These are phyloP conservation scores for Cadophora gregata DNA, from an alignment of 2,329 filamentous ascomycete species.

Conservation along the genomic window DNA sequence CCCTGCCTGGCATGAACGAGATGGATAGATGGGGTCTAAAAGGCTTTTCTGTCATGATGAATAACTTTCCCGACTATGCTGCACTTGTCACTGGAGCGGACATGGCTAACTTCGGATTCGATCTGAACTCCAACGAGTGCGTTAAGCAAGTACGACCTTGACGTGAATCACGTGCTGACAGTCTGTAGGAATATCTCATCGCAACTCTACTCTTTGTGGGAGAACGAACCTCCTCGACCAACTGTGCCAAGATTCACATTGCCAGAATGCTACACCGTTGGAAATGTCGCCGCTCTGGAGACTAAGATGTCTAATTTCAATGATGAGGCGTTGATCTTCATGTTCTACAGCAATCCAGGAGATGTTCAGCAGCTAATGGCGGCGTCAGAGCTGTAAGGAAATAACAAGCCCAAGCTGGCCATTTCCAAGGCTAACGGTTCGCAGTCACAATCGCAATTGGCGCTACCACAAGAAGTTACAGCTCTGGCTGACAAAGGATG, in stretches of 20 bases:
- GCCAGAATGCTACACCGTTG: slow-evolving; percentile 71
- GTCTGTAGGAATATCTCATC: slow-evolving; percentile 53
- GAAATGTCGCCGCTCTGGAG: slow-evolving; percentile 68
- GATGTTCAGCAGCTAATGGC: slow-evolving; percentile 69
- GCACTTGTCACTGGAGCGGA: slow-evolving; percentile 66
- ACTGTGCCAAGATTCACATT: slow-evolving; percentile 62
- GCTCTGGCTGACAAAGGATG: slow-evolving; percentile 72
- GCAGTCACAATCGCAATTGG: slow-evolving; percentile 68
- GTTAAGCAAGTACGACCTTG: slow-evolving; percentile 38
- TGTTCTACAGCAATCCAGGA: slow-evolving; percentile 70
- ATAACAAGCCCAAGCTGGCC: neutral
- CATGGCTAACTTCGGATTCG: slow-evolving; percentile 61
- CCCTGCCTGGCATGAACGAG: slow-evolving; percentile 64
- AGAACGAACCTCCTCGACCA: slow-evolving; percentile 63
- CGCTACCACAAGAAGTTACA: slow-evolving; percentile 72
- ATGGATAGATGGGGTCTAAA: slow-evolving; percentile 70
- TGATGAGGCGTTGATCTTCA: slow-evolving; percentile 72
- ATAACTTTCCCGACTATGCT: slow-evolving; percentile 68
- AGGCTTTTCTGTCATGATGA: slow-evolving; percentile 62
- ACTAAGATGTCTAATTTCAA: slow-evolving; percentile 71
- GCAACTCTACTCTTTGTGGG: slow-evolving; percentile 66
- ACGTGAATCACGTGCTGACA: slow-evolving; percentile 27
- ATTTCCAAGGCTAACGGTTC: neutral
- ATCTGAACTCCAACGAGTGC: slow-evolving; percentile 63
- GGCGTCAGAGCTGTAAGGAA: slow-evolving; percentile 64